Conservation (phyloP, 805 yeast species). For the Saccharomycopsis fibuligera region DNA sequence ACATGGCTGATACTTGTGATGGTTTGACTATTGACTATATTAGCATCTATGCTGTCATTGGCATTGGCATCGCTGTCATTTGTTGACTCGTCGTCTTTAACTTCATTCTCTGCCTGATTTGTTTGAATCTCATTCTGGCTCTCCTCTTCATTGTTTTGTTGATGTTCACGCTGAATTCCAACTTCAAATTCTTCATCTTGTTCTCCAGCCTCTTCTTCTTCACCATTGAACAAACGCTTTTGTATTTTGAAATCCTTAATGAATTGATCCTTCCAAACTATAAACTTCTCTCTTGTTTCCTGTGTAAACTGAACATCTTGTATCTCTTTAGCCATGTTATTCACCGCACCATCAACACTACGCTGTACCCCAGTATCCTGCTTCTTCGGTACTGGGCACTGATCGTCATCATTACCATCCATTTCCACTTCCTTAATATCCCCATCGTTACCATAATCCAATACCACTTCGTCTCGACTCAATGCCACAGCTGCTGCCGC, state of each 20-base stretch:
- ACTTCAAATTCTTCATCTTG: not conserved
- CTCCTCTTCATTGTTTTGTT: not conserved
- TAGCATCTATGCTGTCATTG: no score
- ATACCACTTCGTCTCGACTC: no score
- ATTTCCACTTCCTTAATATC: slow-evolving; percentile 25
- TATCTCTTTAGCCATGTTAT: not conserved
- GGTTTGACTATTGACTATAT: no score
- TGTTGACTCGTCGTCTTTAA: not conserved
- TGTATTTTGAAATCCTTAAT: slow-evolving; percentile 1
- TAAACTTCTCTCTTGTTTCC: not conserved
- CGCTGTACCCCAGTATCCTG: not conserved
- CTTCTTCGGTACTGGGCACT: no score
- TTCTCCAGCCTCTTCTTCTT: not conserved
- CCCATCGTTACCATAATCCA: slow-evolving; percentile 22
- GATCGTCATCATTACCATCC: not conserved
- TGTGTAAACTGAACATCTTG: no score
- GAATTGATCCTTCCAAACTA: not conserved
- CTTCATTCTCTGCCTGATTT: not conserved
- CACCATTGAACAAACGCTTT: not conserved
- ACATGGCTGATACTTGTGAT: no score
- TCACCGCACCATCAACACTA: not conserved
- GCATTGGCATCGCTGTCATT: not conserved
- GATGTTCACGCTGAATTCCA: no score
- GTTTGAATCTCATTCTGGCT: not conserved
- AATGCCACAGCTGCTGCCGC: not conserved